Percentiles rank a stretch among this genome's conserved stretches.
Evolutionary conservation across 495 filamentous ascomycete species (phyloP).

Genomic region (Terfezia boudieri): DNA sequence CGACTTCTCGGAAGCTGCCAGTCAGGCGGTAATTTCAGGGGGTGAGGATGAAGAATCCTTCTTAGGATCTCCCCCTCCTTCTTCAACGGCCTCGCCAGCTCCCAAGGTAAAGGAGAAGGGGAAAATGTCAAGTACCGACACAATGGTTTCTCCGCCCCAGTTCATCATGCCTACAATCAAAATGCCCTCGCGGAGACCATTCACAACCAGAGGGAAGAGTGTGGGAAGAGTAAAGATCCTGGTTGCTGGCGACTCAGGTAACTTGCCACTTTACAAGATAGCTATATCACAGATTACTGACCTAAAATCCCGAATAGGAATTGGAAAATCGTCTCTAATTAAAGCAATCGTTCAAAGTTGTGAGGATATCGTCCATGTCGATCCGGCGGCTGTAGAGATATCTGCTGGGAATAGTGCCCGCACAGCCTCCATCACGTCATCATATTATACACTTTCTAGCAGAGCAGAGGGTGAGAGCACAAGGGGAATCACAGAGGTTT

Average conservation of each 20-base stretch:
- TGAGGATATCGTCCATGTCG: constrained; percentile 90
- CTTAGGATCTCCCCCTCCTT: not conserved
- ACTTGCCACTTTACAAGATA: constrained; percentile 5
- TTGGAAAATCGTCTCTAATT: constrained; percentile 78
- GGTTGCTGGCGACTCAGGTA: constrained; percentile 66
- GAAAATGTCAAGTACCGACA: not conserved
- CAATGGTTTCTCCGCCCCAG: constrained; percentile 31
- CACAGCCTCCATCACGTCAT: constrained; percentile 14
- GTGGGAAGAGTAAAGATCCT: constrained; percentile 76
- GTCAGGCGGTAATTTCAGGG: not conserved
- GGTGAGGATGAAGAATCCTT: not conserved
- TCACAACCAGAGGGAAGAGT: constrained; percentile 64
- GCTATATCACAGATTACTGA: no score
- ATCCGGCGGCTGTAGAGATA: constrained; percentile 37
- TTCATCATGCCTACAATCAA: constrained; percentile 94
- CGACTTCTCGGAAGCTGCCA: not conserved
- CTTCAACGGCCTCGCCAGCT: not conserved
- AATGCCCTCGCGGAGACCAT: constrained; percentile 83
- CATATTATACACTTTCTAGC: constrained; percentile 10
- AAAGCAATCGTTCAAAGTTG: constrained; percentile 87
- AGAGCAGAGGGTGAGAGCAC: constrained; percentile 20
- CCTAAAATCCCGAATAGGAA: constrained; percentile 18
- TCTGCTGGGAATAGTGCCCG: constrained; percentile 16
- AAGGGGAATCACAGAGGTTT: constrained; percentile 48
- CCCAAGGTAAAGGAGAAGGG: not conserved